Conservation (phyloP, 805 yeast species). For the Martiniozyma abietophila region DNA sequence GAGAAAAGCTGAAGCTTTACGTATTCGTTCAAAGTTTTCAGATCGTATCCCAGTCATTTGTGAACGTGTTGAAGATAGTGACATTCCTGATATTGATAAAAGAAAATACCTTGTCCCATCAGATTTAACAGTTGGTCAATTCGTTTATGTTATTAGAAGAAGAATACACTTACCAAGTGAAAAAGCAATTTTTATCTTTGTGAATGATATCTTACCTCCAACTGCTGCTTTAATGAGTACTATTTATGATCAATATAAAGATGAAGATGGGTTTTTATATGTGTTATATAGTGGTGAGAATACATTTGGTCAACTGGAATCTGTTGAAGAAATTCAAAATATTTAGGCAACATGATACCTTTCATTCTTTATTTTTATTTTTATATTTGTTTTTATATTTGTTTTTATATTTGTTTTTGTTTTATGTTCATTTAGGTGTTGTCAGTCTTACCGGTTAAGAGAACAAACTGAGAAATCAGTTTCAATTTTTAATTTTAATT, state of each 20-base stretch:
- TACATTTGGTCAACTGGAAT: conserved; percentile 64
- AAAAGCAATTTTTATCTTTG: conserved; percentile 95
- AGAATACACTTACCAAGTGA: conserved; percentile 93
- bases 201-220: conserved; percentile 94
- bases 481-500: background rate
- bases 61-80: conserved; percentile 94
- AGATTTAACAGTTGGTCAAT: conserved; percentile 95
- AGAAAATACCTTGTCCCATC: conserved; percentile 94
- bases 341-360: background rate
- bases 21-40: conserved; percentile 79
- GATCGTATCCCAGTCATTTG: conserved; percentile 96
- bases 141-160: conserved; percentile 94
- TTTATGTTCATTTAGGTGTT: background rate
- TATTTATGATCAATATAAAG: conserved; percentile 93
- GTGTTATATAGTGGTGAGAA: conserved; percentile 96
- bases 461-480: background rate
- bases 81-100: conserved; percentile 93
- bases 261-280: conserved; percentile 94
- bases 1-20: conserved; percentile 89
- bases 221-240: conserved; percentile 96
- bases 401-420: background rate
- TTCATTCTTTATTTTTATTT: background rate
- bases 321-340: background rate
- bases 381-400: background rate
- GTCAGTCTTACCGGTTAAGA: too few species aligned